Evolutionary conservation across 805 yeast genomes (phyloP), one percentile per base, ranked within the genome.

Genomic region (Saturnispora hagleri): DNA sequence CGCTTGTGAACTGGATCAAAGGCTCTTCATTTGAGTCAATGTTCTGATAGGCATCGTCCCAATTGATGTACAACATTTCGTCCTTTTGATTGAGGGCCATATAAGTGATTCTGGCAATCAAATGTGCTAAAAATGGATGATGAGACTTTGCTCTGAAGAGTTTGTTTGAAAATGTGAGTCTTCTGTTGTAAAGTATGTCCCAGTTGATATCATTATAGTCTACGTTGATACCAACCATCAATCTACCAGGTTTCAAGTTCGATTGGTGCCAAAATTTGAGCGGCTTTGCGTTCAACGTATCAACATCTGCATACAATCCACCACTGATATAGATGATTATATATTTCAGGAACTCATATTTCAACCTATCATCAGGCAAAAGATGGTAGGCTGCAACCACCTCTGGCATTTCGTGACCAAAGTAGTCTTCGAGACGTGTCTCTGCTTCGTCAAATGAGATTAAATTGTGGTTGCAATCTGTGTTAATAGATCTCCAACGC

Each of bases 231-330:
- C 69, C 70, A 42, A 65, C 62, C 59, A 62, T 56, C 26, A 66
- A 52, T 48, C 56, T 61, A 53, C 52, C 13, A 51, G 55, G 54
- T 55, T 59, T 55, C 24, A 55, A 47, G 22, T 43, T 47, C 10
- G 68, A 61, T 36, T 59, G 54, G 48, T 60, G 59, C 70, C 70
- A 67, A 51, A 46, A 59, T 54, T 55, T 61, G 20, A 67, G 50
- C 1, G 82, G 82, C 53, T 73, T 79, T 49, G 75, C 69, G 26
- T 81, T 75, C 53, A 67, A 69, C 0, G 84, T 80, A 60, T 81
- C 86, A 35, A 80, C 76, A 60, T 81, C 85, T 3, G 83, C 75
- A 58, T 81, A 81, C 12, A 77, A 73, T n/a, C 86, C 86, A 46
- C 86, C 86, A 45, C 67, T 64, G 3, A 80, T 71, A 53, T 61